Percentiles rank a stretch among this genome's conserved stretches.
Conservation (phyloP, 2,329 filamentous ascomycete genomes). For the Penicillium glabrum region DNA sequence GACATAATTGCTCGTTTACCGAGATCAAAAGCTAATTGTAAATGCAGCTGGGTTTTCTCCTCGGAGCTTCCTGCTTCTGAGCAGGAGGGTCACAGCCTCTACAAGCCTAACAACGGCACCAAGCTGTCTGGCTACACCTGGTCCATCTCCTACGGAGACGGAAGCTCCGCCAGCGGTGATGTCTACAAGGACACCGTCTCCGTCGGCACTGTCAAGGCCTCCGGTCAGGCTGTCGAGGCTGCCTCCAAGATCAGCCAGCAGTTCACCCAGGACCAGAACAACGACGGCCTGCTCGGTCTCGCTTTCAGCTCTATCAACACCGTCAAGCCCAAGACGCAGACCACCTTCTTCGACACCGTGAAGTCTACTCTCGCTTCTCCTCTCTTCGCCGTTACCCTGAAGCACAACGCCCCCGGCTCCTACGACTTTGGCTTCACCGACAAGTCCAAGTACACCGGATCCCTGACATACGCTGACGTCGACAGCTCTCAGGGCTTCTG, state of each 20-base stretch:
- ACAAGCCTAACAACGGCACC: slow-evolving; percentile 54
- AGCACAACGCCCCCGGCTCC: slow-evolving; percentile 52
- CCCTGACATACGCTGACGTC: slow-evolving; percentile 57
- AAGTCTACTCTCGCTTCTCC: slow-evolving; percentile 50
- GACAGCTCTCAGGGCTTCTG: slow-evolving; percentile 63
- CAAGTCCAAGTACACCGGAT: slow-evolving; percentile 57
- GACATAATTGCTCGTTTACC: neutral
- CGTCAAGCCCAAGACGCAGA: slow-evolving; percentile 51
- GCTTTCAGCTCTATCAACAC: slow-evolving; percentile 62
- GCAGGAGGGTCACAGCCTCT: slow-evolving; percentile 57
- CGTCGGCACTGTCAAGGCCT: slow-evolving; percentile 60
- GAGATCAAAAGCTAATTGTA: neutral
- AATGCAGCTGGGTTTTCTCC: slow-evolving; percentile 64
- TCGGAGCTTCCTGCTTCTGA: slow-evolving; percentile 53
- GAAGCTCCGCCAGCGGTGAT: slow-evolving; percentile 60
- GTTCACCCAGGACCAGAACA: slow-evolving; percentile 53
- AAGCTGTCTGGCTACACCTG: slow-evolving; percentile 54
- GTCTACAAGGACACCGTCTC: slow-evolving; percentile 67
- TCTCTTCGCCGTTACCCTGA: slow-evolving; percentile 57
- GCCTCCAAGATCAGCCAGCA: slow-evolving; percentile 57
- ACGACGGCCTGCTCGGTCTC: slow-evolving; percentile 62
- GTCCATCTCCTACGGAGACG: slow-evolving; percentile 66
- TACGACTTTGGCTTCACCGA: slow-evolving; percentile 64
- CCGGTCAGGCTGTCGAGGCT: slow-evolving; percentile 64
- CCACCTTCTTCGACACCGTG: slow-evolving; percentile 63